phyloP scores from a whole-genome alignment of 2,329 filamentous ascomycete species.

The Pseudocercospora macadamiae region DNA sequence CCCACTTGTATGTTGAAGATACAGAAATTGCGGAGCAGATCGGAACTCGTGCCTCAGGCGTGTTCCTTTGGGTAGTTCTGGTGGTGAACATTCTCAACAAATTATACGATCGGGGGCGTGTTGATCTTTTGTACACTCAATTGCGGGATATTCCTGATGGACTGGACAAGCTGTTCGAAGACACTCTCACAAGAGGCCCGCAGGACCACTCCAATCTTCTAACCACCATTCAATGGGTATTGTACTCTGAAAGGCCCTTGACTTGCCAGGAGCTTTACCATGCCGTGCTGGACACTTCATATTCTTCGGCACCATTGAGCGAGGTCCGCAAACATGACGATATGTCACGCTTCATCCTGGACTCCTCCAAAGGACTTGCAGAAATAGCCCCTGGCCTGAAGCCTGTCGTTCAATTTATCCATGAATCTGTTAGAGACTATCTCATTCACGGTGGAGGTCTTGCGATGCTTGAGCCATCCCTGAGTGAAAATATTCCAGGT shows the following conservation, averaged over 20 bases:
- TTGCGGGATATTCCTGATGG: conserved; percentile 46
- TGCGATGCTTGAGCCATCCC: conserved; percentile 31
- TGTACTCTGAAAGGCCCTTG: conserved; percentile 53
- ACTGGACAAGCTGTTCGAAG: conserved; percentile 54
- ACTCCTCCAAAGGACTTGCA: conserved; percentile 55
- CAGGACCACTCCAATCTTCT: conserved; percentile 46
- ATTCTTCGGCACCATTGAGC: background rate
- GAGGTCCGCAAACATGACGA: background rate
- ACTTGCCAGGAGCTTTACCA: conserved; percentile 51
- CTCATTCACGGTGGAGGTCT: conserved; percentile 45
- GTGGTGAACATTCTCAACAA: conserved; percentile 52
- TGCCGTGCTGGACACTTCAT: conserved; percentile 39
- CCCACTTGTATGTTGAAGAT: conserved; percentile 34
- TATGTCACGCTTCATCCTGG: conserved; percentile 43
- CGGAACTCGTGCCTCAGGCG: conserved; percentile 40
- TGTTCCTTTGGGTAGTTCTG: conserved; percentile 53
- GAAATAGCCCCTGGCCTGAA: conserved; percentile 42
- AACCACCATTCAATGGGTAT: conserved; percentile 57
- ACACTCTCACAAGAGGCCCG: conserved; percentile 54
- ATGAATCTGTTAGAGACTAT: conserved; percentile 56
- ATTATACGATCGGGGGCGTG: conserved; percentile 39
- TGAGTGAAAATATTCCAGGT: background rate
- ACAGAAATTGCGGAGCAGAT: conserved; percentile 31
- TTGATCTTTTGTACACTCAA: conserved; percentile 36
- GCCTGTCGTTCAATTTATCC: conserved; percentile 56